Percentiles rank a stretch among this genome's conserved stretches.
Conservation (phyloP, 164 flowering plant genomes). For the Dillenia turbinata region DNA sequence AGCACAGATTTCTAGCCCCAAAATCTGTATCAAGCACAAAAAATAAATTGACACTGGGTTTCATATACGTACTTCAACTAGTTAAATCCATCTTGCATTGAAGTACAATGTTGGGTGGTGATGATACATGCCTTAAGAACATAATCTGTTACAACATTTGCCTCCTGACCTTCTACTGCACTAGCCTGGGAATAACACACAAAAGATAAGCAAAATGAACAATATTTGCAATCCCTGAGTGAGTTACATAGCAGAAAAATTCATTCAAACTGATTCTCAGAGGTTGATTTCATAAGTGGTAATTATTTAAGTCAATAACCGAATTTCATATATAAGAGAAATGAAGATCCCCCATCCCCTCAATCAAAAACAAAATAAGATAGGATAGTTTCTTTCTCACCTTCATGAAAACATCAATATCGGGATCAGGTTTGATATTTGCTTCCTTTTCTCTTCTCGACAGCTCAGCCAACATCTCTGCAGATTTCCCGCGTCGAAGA, state of each 20-base stretch:
- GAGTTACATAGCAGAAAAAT: too few relatives aligned
- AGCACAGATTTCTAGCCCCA: constrained; percentile 34
- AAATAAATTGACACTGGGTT: too few relatives aligned
- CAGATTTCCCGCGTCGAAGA: constrained; percentile 1
- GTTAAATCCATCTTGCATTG: too few relatives aligned
- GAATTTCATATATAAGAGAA: too few relatives aligned
- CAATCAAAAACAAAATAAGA: too few relatives aligned
- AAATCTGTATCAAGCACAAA: constrained; percentile 11
- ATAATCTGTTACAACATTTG: constrained; percentile 29
- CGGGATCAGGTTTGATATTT: constrained; percentile 51
- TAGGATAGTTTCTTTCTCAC: constrained; percentile 9
- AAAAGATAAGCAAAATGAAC: background rate
- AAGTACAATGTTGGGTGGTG: too few relatives aligned
- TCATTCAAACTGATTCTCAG: too few relatives aligned
- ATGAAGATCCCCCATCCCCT: too few relatives aligned
- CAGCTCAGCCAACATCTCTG: constrained; percentile 50
- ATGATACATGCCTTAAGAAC: constrained; percentile 21
- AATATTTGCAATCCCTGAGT: too few relatives aligned
- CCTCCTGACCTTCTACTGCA: constrained; percentile 32
- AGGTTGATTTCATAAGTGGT: too few relatives aligned
- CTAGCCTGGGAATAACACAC: constrained; percentile 20
- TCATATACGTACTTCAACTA: too few relatives aligned
- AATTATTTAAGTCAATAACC: too few relatives aligned
- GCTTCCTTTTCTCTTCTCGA: constrained; percentile 46
- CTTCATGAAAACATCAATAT: constrained; percentile 51